Percentiles rank a stretch among this genome's conserved stretches.
Evolutionary conservation across 1,139 yeast genomes (phyloP).

Genomic region (Candida buenavistaensis): DNA sequence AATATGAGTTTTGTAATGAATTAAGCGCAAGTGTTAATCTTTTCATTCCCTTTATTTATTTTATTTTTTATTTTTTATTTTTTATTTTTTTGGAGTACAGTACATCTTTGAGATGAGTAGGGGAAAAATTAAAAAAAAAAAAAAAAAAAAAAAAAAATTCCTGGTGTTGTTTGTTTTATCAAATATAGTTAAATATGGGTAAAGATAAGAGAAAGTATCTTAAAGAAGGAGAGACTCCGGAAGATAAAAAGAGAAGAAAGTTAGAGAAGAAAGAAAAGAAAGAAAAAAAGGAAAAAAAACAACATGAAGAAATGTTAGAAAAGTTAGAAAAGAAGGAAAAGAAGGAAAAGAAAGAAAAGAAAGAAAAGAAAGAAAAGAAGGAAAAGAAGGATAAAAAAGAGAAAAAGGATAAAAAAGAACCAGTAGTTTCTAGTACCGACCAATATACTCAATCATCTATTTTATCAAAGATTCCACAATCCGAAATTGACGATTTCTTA

Average conservation of each 20-base stretch:
- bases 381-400: conserved; percentile 47
- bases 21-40: too few relatives aligned
- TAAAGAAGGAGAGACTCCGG: conserved; percentile 25
- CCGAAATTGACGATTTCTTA: conserved; percentile 62
- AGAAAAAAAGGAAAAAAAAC: conserved; percentile 46
- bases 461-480: conserved; percentile 40
- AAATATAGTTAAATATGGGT: conserved; percentile 22
- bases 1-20: too few relatives aligned
- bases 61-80: too few relatives aligned
- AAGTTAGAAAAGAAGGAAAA: conserved; percentile 29
- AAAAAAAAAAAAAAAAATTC: conserved; percentile 1
- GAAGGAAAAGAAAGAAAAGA: too few relatives aligned
- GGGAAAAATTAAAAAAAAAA: too few relatives aligned
- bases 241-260: conserved; percentile 24
- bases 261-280: conserved; percentile 35
- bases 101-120: too few relatives aligned
- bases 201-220: conserved; percentile 43
- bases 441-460: conserved; percentile 28
- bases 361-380: too few relatives aligned
- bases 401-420: conserved; percentile 45
- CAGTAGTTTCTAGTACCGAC: conserved; percentile 9
- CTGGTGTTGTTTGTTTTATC: not conserved
- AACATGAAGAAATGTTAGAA: conserved; percentile 46
- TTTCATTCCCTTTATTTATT: too few relatives aligned
- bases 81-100: too few relatives aligned